A percentile compares a stretch with the other conserved stretches of the same genome.
These are phyloP conservation scores for Phalaenopsis equestris DNA, from an alignment of 106 monocot species.

Conservation along the genomic window DNA sequence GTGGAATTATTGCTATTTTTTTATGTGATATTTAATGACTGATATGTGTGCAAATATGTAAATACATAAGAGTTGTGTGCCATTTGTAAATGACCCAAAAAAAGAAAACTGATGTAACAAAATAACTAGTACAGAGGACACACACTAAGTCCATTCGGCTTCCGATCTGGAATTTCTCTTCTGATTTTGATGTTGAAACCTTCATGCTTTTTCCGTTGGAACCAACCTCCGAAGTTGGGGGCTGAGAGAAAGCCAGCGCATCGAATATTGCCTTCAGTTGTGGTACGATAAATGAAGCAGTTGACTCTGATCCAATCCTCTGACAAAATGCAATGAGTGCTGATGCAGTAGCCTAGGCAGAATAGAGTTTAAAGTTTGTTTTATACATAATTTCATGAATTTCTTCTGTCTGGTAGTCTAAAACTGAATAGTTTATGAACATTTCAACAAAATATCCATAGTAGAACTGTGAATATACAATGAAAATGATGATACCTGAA, in stretches of 20 bases:
- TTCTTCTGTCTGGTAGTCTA: background rate
- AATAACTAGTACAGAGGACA: slow-evolving; percentile 16
- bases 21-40: no score
- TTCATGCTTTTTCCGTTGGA: slow-evolving; percentile 25
- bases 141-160: slow-evolving; percentile 81
- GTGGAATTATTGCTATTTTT: no score
- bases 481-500: slow-evolving; percentile 39
- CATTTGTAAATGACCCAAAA: background rate
- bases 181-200: slow-evolving; percentile 22
- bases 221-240: slow-evolving; percentile 17
- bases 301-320: slow-evolving; percentile 69
- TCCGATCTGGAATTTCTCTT: slow-evolving; percentile 33
- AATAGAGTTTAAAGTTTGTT: slow-evolving; percentile 1
- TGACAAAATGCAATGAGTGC: slow-evolving; percentile 60
- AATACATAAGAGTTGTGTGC: no score
- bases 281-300: slow-evolving; percentile 62
- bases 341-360: slow-evolving; percentile 57
- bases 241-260: slow-evolving; percentile 72
- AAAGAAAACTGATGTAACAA: background rate
- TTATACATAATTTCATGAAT: background rate
- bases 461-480: background rate
- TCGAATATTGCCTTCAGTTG: slow-evolving; percentile 78
- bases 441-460: background rate
- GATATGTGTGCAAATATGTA: no score
- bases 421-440: background rate